phyloP scores from a whole-genome alignment of 148 eudicot genomes.

The Nepenthes gracilis region DNA sequence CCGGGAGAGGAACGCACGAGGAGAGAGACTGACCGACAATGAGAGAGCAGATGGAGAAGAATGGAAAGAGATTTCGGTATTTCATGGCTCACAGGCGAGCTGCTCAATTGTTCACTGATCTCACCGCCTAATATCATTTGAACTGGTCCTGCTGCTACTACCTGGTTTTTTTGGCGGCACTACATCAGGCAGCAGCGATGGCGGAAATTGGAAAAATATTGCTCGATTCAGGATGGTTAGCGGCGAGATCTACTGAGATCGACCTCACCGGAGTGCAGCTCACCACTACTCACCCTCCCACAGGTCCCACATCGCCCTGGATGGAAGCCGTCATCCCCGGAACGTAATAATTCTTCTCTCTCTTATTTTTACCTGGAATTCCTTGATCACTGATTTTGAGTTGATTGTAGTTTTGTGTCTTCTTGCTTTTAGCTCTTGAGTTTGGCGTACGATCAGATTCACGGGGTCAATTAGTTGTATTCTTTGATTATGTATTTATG shows the following conservation, averaged over 20 bases:
- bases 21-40: too few species aligned
- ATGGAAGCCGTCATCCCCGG: constrained; percentile 86
- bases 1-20: too few species aligned
- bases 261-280: constrained; percentile 64
- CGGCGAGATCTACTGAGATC: constrained; percentile 86
- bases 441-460: not conserved
- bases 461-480: too few species aligned
- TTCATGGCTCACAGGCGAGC: too few species aligned
- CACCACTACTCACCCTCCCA: constrained; percentile 77
- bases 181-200: constrained; percentile 12
- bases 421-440: not conserved
- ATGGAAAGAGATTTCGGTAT: too few species aligned
- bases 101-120: too few species aligned
- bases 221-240: constrained; percentile 70
- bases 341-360: constrained; percentile 34
- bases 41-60: too few species aligned
- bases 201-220: constrained; percentile 53
- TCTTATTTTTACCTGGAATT: not conserved
- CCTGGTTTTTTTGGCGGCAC: too few species aligned
- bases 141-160: too few species aligned
- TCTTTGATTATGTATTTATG: too few species aligned
- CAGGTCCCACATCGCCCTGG: constrained; percentile 40
- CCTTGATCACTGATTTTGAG: not conserved
- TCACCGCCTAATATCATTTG: too few species aligned
- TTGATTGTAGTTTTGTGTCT: not conserved